Base-by-base conservation (phyloP, 176 grass and related monocot genomes). In the Carex scoparia region DNA sequence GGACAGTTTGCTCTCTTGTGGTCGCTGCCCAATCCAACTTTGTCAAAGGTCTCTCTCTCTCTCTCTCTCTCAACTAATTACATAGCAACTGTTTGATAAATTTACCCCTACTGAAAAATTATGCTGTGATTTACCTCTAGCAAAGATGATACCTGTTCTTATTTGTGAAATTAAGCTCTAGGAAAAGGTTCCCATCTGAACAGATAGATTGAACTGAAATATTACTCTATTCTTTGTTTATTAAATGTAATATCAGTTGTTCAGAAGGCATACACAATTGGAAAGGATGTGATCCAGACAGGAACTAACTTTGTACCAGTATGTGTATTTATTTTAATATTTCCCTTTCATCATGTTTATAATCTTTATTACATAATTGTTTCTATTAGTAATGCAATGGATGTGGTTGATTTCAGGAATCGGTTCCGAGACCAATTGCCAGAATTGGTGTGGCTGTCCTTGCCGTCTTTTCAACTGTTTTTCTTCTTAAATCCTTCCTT, bases 401-500 rank as follows among this genome's bases (percentile, higher is more conserved):
- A 61, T 87, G 10, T 10, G n/a, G 42, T 54, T 86, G 28, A 60
- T 85, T 49, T 77, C 93, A 98, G 96, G 84, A 81, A 79, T 80
- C 93, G 40, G 87, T 98, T 88, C 96, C 96, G 12, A 89, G 96
- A 78, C 91, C 93, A 79, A 10, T 95, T 79, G 96, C 96, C 69
- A 94, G 87, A 85, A 93, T 95, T 70, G 90, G 88, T 35, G 85
- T 98, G 16, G 75, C 87, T 40, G 65, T 90, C 69, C 18, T 83
- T 79, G 88, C 89, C 31, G 86, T 18, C 27, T 19, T 65, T 2
- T 55, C 90, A 2, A 40, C 85, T 42, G 82, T 98, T 66, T 92
- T 98, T 81, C 75, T 98, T 46, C 61, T 95, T 9, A 98, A 98
- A 86, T 98, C 92, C 0, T 9, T 98, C 28, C 55, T 93, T 18